Evolutionary conservation across 2,329 filamentous ascomycete genomes (phyloP), one percentile per base, ranked within the genome.

Genomic region (Trichoderma citrinoviride): DNA sequence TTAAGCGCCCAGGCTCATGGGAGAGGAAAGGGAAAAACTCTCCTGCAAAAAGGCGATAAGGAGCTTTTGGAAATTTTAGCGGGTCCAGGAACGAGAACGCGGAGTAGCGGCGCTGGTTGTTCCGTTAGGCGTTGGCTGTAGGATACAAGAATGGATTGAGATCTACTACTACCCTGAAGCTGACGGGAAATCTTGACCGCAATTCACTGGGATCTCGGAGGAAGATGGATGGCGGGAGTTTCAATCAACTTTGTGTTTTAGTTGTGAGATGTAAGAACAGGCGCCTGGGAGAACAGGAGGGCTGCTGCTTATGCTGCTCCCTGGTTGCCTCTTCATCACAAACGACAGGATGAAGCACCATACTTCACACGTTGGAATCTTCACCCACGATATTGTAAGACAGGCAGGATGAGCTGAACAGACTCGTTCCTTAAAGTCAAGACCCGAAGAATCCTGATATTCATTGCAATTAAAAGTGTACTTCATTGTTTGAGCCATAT

Each of bases 51-150:
- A 64, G 44, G 46, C 44, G 50, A 49, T 37, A 43, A 64, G 52
- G 53, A 64, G 61, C 61, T 64, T 58, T 64, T 64, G 61, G 61
- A 64, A 64, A 64, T 64, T 64, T 64, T 64, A 64, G 61, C 52
- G 61, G 61, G 61, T 64, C 61, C 29, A 41, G n/a, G 33, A 41
- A n/a, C 17, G 8, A 40, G 14, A 40, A 21, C 41, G 49, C 21
- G 50, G 52, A 64, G 52, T 23, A 29, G 52, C 52, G 52, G 33
- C 33, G 12, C 29, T 53, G 44, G 61, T 64, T 64, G 29, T 56
- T 64, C 61, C 61, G 61, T n/a, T n/a, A n/a, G 52, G 52, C 61
- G 61, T 40, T 14, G 43, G 27, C 7, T 44, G 23, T 3, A 5
- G 27, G 41, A 55, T 43, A 21, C 7, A 27, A 19, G 17, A 7